phyloP scores from a whole-genome alignment of 192 early-diverging fungal species.

The Haplosporangium gracile region DNA sequence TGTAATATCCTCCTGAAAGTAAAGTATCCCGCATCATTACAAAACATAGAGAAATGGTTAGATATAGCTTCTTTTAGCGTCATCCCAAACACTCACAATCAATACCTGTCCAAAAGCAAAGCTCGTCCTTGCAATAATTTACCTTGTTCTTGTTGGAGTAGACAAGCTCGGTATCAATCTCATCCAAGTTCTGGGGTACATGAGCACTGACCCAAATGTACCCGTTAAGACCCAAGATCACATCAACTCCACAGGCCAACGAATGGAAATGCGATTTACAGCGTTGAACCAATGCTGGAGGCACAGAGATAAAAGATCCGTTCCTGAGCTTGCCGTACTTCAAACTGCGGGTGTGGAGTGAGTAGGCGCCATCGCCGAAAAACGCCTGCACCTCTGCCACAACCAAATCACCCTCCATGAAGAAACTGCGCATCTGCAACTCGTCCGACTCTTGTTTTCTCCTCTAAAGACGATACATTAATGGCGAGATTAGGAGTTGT shows the following conservation, averaged over 20 bases:
- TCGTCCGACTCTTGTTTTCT: slow-evolving; percentile 97
- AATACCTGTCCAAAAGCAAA: not conserved
- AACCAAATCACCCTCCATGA: slow-evolving; percentile 94
- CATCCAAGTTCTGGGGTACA: slow-evolving; percentile 67
- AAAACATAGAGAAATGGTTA: not conserved
- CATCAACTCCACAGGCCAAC: slow-evolving; percentile 92
- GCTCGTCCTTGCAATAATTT: not conserved
- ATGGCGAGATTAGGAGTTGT: not conserved
- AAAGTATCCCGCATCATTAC: not conserved
- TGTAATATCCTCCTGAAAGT: slow-evolving; percentile 69
- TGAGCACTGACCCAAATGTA: slow-evolving; percentile 96
- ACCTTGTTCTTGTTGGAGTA: slow-evolving; percentile 94
- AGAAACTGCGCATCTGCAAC: slow-evolving; percentile 95
- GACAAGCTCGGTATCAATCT: slow-evolving; percentile 84
- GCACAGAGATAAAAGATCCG: slow-evolving; percentile 85
- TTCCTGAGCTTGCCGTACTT: slow-evolving; percentile 90
- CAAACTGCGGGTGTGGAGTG: slow-evolving; percentile 90
- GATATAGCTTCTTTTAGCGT: not conserved
- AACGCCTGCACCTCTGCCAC: slow-evolving; percentile 92
- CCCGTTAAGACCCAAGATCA: slow-evolving; percentile 96
- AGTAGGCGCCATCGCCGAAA: slow-evolving; percentile 88
- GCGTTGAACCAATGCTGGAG: slow-evolving; percentile 90
- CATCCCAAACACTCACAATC: not conserved
- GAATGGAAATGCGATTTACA: slow-evolving; percentile 96
- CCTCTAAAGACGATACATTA: slow-evolving; percentile 60